These are phyloP conservation scores for Penicillium paradoxum DNA, from an alignment of 495 filamentous ascomycete species.

Conservation along the genomic window DNA sequence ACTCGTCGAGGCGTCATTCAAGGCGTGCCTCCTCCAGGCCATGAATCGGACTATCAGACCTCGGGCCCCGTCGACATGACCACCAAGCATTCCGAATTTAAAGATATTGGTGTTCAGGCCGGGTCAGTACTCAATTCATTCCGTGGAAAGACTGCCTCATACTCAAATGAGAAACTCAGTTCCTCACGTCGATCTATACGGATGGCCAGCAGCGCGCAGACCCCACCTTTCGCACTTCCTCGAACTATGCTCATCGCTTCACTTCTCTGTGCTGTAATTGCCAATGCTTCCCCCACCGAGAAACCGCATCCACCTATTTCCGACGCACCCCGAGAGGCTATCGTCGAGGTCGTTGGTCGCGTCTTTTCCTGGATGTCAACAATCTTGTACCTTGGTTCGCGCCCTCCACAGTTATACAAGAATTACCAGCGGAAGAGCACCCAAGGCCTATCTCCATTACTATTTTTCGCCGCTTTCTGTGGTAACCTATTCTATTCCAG, in stretches of 20 bases:
- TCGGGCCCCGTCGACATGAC: constrained; percentile 20
- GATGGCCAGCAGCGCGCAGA: constrained; percentile 22
- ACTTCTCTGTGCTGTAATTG: constrained; percentile 42
- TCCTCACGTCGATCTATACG: constrained; percentile 29
- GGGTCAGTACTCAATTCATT: constrained; percentile 15
- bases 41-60: constrained; percentile 12
- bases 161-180: constrained; percentile 38
- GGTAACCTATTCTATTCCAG: constrained; percentile 70
- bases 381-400: constrained; percentile 62
- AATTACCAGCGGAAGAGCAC: constrained; percentile 65
- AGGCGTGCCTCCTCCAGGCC: constrained; percentile 25
- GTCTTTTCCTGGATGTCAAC: constrained; percentile 64
- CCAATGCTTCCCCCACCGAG: constrained; percentile 41
- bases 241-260: constrained; percentile 44
- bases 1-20: constrained; percentile 25
- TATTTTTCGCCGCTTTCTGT: constrained; percentile 68
- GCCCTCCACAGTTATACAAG: constrained; percentile 66
- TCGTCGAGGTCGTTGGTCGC: constrained; percentile 47
- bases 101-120: constrained; percentile 31
- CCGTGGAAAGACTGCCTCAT: constrained; percentile 26
- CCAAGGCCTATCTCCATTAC: constrained; percentile 59
- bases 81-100: constrained; percentile 21
- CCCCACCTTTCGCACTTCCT: constrained; percentile 33
- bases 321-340: constrained; percentile 18
- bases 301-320: constrained; percentile 19